Percentiles rank a stretch among this genome's conserved stretches.
phyloP scores from a whole-genome alignment of 2,329 filamentous ascomycete species.

The Elsinoe australis region DNA sequence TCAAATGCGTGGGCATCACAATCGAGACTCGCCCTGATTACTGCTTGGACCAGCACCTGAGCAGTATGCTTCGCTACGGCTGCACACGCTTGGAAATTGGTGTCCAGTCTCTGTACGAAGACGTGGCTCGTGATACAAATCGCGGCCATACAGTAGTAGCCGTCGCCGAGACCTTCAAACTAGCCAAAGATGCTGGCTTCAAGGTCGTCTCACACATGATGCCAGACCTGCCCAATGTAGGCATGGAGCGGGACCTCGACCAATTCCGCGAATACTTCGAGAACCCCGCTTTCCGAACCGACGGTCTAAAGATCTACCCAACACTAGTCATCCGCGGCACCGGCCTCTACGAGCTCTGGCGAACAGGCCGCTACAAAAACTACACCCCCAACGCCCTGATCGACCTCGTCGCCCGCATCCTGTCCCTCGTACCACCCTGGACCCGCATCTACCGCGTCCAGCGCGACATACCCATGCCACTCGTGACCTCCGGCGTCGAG shows the following conservation, averaged over 20 bases:
- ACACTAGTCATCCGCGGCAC: slow-evolving; percentile 95
- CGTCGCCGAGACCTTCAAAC: slow-evolving; percentile 90
- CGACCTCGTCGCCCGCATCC: slow-evolving; percentile 90
- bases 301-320: slow-evolving; percentile 96
- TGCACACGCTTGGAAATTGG: slow-evolving; percentile 92
- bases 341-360: slow-evolving; percentile 93
- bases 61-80: slow-evolving; percentile 94
- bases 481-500: slow-evolving; percentile 97
- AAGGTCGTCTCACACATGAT: slow-evolving; percentile 99
- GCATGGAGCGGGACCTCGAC: slow-evolving; percentile 94
- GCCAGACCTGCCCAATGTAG: slow-evolving; percentile 95
- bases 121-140: slow-evolving; percentile 96
- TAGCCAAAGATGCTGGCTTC: slow-evolving; percentile 97
- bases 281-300: slow-evolving; percentile 89
- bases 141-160: slow-evolving; percentile 91
- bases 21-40: slow-evolving; percentile 97
- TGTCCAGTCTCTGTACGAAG: slow-evolving; percentile 94
- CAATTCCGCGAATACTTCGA: slow-evolving; percentile 98
- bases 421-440: slow-evolving; percentile 93
- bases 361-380: slow-evolving; percentile 94
- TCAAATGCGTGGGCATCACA: slow-evolving; percentile 97
- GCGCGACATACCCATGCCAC: slow-evolving; percentile 97
- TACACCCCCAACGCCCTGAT: slow-evolving; percentile 96
- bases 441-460: slow-evolving; percentile 98
- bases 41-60: slow-evolving; percentile 89